Evolutionary conservation across 768 basidiomycete species (phyloP).

Genomic region (Macrolepiota fuliginosa): DNA sequence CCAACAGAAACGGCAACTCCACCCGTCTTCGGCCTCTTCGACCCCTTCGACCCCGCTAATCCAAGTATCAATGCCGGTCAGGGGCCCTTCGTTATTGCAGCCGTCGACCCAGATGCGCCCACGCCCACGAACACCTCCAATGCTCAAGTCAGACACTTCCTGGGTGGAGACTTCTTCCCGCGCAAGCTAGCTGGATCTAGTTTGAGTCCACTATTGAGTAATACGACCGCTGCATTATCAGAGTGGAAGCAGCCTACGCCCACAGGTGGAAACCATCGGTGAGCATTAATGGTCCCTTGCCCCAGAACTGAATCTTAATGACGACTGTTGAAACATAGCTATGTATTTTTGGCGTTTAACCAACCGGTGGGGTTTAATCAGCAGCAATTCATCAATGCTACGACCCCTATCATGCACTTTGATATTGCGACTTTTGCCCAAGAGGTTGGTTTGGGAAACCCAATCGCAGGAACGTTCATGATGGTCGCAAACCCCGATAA

Average conservation of each 20-base stretch:
- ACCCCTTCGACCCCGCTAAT: conserved; percentile 22
- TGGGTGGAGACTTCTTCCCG: conserved; percentile 32
- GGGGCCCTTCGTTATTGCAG: conserved; percentile 39
- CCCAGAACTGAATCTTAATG: neutral
- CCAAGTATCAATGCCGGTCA: neutral
- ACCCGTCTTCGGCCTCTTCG: conserved; percentile 29
- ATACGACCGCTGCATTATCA: neutral
- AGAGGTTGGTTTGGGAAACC: conserved; percentile 38
- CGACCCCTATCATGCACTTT: conserved; percentile 32
- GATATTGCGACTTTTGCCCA: conserved; percentile 43
- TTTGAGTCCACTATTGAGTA: neutral
- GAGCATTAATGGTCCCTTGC: neutral
- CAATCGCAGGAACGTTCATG: conserved; percentile 51
- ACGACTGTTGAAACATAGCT: conserved; percentile 24
- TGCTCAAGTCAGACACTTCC: conserved; percentile 42
- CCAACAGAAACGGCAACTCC: conserved; percentile 31
- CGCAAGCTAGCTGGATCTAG: conserved; percentile 1
- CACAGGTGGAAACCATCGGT: neutral
- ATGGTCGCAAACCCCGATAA: conserved; percentile 28
- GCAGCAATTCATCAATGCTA: conserved; percentile 37
- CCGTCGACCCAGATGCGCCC: conserved; percentile 43
- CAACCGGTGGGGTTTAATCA: conserved; percentile 39
- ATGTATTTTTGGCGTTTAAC: conserved; percentile 45
- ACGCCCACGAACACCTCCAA: conserved; percentile 35
- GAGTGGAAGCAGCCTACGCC: neutral